These are phyloP conservation scores for Diophrys sp. DNA, from an alignment of 73 alveolate genomes.

Conservation along the genomic window DNA sequence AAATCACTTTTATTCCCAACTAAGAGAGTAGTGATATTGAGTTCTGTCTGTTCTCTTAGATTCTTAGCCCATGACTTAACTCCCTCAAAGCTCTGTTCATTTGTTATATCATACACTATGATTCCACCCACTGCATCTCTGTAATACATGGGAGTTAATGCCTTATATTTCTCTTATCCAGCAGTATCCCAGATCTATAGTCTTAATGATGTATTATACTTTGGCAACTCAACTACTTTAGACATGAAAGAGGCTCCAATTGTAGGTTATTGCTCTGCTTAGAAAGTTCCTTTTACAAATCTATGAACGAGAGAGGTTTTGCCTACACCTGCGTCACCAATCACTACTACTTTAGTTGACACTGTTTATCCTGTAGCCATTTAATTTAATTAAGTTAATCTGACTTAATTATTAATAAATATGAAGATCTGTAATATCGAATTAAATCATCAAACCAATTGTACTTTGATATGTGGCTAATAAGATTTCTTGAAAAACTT, in stretches of 20 bases:
- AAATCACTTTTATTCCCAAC: slow-evolving; percentile 19
- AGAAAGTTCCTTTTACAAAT: slow-evolving; percentile 53
- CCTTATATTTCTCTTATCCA: slow-evolving; percentile 71
- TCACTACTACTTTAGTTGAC: slow-evolving; percentile 65
- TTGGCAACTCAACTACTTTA: slow-evolving; percentile 42
- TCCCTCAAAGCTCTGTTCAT: slow-evolving; percentile 27
- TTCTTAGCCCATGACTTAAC: slow-evolving; percentile 45
- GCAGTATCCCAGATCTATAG: slow-evolving; percentile 94
- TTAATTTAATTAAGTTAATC: too few species aligned
- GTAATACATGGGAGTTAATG: slow-evolving; percentile 74
- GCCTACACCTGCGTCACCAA: slow-evolving; percentile 90
- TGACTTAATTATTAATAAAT: too few species aligned
- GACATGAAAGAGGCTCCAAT: slow-evolving; percentile 76
- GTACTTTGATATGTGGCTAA: too few species aligned
- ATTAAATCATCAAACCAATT: too few species aligned
- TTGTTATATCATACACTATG: slow-evolving; percentile 42
- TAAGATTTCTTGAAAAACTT: too few species aligned
- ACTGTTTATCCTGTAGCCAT: background rate
- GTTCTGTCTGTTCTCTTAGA: slow-evolving; percentile 16
- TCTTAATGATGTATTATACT: slow-evolving; percentile 40
- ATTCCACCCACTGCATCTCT: slow-evolving; percentile 49
- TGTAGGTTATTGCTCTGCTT: slow-evolving; percentile 57
- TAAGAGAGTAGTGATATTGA: background rate
- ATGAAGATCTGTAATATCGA: too few species aligned
- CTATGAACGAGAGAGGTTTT: slow-evolving; percentile 75